Evolutionary conservation across 495 filamentous ascomycete genomes (phyloP), one percentile per base, ranked within the genome.

Genomic region (Podospora comata): DNA sequence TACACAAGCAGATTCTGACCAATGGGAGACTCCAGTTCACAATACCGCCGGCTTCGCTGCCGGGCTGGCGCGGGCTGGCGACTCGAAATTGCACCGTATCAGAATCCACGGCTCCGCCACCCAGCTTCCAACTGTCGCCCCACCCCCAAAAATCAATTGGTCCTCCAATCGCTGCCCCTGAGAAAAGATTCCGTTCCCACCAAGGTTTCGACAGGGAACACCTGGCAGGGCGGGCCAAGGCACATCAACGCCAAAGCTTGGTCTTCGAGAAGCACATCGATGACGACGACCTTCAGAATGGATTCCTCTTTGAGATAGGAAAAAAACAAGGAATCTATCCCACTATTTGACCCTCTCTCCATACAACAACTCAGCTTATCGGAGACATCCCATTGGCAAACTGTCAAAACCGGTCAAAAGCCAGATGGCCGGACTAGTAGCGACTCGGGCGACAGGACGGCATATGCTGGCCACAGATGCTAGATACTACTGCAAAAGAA

Each of bases 51-150:
- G 30, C 55, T 55, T 55, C 54, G 54, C 32, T 62, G 62, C n/a
- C 64, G 58, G 71, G 54, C 62, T 61, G 66, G 60, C 23, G 62
- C 64, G 23, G 67, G n/a, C 65, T 53, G 66, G 32, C 64, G 67
- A 30, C 30, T 53, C 54, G 68, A 72, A 57, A 72, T 74, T 72
- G 56, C 59, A 68, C 63, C 67, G 66, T 71, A 63, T 72, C 65
- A 70, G 68, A 60, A 68, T 30, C 19, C 2, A n/a, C 15, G 61
- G 65, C 72, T 74, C 70, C 72, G 70, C 72, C 70, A 74, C 72
- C 19, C 34, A 16, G 1, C 27, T 63, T 18, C 34, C 55, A 15
- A 6, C 54, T 23, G 18, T 16, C 55, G 3, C 1, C 32, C 57
- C 65, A 20, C 61, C 32, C 32, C 34, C 28, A 18, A 18, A 26